These are phyloP conservation scores for Middelhovenomyces tepae DNA, from an alignment of 805 yeast genomes.

Conservation along the genomic window DNA sequence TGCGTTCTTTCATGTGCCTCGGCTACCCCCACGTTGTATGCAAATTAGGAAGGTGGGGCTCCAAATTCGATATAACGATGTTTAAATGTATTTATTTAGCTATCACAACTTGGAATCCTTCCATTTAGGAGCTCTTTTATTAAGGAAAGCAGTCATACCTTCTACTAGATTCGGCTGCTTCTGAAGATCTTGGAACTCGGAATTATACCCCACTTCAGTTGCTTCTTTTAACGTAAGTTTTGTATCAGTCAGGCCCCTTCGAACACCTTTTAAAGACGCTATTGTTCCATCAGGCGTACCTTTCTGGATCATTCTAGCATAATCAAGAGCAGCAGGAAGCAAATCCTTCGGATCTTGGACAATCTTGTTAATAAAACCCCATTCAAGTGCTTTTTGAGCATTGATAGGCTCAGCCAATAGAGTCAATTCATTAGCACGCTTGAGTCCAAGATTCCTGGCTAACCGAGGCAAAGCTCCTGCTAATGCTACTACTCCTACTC, in stretches of 20 bases:
- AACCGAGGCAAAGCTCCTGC: conserved; percentile 24
- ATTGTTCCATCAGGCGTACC: conserved; percentile 21
- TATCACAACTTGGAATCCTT: no score
- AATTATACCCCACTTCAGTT: conserved; percentile 10
- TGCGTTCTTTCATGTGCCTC: no score
- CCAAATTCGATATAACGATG: no score
- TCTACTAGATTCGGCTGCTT: conserved; percentile 14
- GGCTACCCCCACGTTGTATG: no score
- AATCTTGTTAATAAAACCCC: conserved; percentile 21
- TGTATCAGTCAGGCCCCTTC: conserved; percentile 17
- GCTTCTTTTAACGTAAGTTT: conserved; percentile 14
- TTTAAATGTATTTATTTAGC: no score
- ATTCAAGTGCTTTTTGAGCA: conserved; percentile 17
- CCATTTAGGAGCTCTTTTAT: conserved; percentile 21
- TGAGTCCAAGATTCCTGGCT: conserved; percentile 16
- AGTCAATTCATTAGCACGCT: conserved; percentile 21
- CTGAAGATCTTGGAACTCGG: conserved; percentile 11
- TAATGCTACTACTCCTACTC: conserved; percentile 21
- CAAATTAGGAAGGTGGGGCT: no score
- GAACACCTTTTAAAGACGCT: conserved; percentile 16
- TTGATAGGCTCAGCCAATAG: conserved; percentile 20
- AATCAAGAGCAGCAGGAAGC: conserved; percentile 17
- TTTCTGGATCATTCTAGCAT: conserved; percentile 14
- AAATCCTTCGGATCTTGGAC: conserved; percentile 15
- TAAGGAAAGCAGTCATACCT: conserved; percentile 19